Conservation (phyloP, 2,329 filamentous ascomycete genomes). For the Neonectria magnoliae region DNA sequence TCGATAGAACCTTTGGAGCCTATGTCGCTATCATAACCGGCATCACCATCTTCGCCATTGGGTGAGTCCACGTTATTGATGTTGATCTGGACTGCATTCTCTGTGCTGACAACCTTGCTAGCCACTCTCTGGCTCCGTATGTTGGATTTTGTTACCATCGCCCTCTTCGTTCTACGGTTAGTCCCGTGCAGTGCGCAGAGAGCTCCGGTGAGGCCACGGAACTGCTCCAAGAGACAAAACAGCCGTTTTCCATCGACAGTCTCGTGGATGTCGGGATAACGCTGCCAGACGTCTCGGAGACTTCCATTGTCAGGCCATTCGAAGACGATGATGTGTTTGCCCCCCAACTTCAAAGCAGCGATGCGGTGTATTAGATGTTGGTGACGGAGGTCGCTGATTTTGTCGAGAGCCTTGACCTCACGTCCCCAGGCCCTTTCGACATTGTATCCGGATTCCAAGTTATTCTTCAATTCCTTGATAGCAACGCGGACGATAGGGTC, state of each 20-base stretch:
- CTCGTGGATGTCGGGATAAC: background rate
- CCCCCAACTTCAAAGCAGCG: slow-evolving; percentile 14
- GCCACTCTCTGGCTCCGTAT: background rate
- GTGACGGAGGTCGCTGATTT: slow-evolving; percentile 16
- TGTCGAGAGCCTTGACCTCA: slow-evolving; percentile 18
- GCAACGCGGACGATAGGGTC: background rate
- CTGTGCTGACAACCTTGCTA: background rate
- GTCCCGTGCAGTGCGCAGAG: slow-evolving; percentile 21
- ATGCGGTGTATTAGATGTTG: slow-evolving; percentile 24
- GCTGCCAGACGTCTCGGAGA: slow-evolving; percentile 27
- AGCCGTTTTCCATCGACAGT: background rate
- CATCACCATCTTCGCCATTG: background rate
- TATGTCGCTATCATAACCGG: background rate
- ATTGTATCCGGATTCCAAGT: slow-evolving; percentile 11
- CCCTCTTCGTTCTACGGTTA: background rate
- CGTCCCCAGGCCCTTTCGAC: background rate
- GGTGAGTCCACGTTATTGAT: background rate
- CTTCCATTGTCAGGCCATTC: slow-evolving; percentile 30
- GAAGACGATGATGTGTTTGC: slow-evolving; percentile 24
- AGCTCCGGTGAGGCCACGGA: slow-evolving; percentile 21
- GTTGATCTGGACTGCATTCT: background rate
- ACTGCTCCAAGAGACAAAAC: slow-evolving; percentile 20
- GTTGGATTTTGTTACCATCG: background rate
- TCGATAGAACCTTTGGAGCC: background rate
- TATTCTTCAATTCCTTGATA: slow-evolving; percentile 22